Percentiles rank a stretch among this genome's conserved stretches.
These are phyloP conservation scores for Fusarium sp. DNA, from an alignment of 2,329 filamentous ascomycete species.

Conservation along the genomic window DNA sequence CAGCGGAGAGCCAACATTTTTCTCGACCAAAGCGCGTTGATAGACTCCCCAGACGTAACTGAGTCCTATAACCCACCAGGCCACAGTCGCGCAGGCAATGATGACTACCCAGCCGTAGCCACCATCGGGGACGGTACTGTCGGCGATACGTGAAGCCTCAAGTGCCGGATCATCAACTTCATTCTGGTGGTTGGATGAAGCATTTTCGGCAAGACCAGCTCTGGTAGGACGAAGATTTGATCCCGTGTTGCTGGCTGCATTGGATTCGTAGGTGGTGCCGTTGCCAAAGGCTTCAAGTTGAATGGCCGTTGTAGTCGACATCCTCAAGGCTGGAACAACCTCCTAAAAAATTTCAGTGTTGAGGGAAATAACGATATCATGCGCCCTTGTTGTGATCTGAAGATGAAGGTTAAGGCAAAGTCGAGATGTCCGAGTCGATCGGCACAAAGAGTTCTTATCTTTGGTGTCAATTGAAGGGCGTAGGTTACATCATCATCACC, in stretches of 20 bases:
- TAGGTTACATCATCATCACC: conserved; percentile 29
- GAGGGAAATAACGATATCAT: background rate
- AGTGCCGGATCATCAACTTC: conserved; percentile 36
- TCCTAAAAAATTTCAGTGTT: background rate
- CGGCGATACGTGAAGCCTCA: conserved; percentile 42
- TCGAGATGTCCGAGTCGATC: background rate
- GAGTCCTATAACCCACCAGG: conserved; percentile 70
- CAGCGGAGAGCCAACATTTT: conserved; percentile 61
- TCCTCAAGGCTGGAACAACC: background rate
- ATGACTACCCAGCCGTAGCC: conserved; percentile 51
- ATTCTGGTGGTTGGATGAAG: background rate
- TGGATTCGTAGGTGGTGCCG: conserved; percentile 8
- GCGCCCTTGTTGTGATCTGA: background rate
- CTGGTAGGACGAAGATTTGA: conserved; percentile 30
- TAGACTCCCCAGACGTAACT: conserved; percentile 73
- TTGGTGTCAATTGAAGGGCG: conserved; percentile 35
- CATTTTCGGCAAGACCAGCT: conserved; percentile 10
- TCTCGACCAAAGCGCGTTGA: conserved; percentile 68
- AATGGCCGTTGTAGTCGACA: conserved; percentile 37
- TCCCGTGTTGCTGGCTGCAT: background rate
- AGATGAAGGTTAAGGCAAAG: background rate
- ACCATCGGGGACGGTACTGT: conserved; percentile 48
- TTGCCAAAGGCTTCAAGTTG: conserved; percentile 35
- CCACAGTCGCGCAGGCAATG: conserved; percentile 42
- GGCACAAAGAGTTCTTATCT: background rate